Base-by-base conservation (phyloP, 768 basidiomycete genomes). In the Xerocomellus amylosporus region DNA sequence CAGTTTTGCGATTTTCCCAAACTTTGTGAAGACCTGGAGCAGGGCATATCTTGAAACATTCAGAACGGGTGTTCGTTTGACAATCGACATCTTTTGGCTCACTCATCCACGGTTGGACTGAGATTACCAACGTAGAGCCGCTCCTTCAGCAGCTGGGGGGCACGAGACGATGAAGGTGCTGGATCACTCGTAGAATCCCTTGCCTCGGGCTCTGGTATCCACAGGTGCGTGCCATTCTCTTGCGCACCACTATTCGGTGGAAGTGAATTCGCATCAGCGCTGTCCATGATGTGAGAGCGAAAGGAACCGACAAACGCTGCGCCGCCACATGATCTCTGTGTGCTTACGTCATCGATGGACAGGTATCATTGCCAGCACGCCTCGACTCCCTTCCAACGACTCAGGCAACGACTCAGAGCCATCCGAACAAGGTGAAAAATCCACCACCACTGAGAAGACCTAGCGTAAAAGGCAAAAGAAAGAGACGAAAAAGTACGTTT, bases 51-150 rank as follows among this genome's bases (percentile, higher is more conserved):
- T 96, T 65, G 46, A 50, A 53, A 46, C 17, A 47, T 39, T 71
- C 39, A 64, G 61, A 60, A 47, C 30, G 0, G 17, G 9, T 28
- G 4, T 13, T 36, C 24, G 22, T 49, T 44, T 1, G 31, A 54
- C 19, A 45, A 44, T 46, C 17, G 30, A 57, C n/a, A 12, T 46
- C 22, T 9, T 31, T 49, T 49, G 41, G 69, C 81, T 60, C 52
- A 95, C 90, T 97, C 93, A 71, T 94, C 91, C 31, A 96, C 88
- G 7, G 86, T 80, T 2, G 88, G 83, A 64, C 90, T 86, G 17
- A 98, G 74, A 67, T 98, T 97, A 19, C 95, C 95, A 41, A 98
- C 79, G 62, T 93, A 98, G 5, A 98, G 78, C 39, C 94, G 77
- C 67, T 95, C 90, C 62, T 80, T 85, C 30, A 86, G 65, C 12